A percentile compares a stretch with the other conserved stretches of the same genome.
Conservation (phyloP, 2,329 filamentous ascomycete species). For the Paecilomyces formosus region DNA sequence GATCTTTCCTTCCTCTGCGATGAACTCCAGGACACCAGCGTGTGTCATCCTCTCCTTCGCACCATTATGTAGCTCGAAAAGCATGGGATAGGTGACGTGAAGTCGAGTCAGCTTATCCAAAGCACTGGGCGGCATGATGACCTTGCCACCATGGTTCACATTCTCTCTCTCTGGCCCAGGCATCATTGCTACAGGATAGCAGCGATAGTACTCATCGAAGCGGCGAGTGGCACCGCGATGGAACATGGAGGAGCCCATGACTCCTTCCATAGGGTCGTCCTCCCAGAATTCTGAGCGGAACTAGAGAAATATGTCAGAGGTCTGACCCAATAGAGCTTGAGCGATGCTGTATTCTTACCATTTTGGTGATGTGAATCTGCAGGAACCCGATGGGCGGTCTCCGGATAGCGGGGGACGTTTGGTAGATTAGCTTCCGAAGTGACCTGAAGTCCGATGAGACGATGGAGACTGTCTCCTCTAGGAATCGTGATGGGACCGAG, state of each 20-base stretch:
- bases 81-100: slow-evolving; percentile 94
- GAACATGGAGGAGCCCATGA: slow-evolving; percentile 48
- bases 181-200: slow-evolving; percentile 92
- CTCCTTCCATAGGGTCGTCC: slow-evolving; percentile 45
- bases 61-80: slow-evolving; percentile 93
- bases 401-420: background rate
- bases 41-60: slow-evolving; percentile 74
- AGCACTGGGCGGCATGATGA: slow-evolving; percentile 91
- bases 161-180: slow-evolving; percentile 81
- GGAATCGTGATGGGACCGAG: background rate
- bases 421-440: background rate
- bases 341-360: slow-evolving; percentile 1
- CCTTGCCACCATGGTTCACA: slow-evolving; percentile 94
- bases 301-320: slow-evolving; percentile 14
- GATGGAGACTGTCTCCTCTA: background rate
- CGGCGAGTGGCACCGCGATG: slow-evolving; percentile 55
- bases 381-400: background rate
- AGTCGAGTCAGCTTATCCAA: slow-evolving; percentile 93
- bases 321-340: slow-evolving; percentile 3
- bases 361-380: background rate
- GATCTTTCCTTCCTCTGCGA: slow-evolving; percentile 91
- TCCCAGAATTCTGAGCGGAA: slow-evolving; percentile 45
- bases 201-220: slow-evolving; percentile 98
- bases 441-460: background rate
- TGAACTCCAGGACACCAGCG: slow-evolving; percentile 92